Evolutionary conservation across 306 rosid species (phyloP).

Genomic region (Crotalaria pallida): DNA sequence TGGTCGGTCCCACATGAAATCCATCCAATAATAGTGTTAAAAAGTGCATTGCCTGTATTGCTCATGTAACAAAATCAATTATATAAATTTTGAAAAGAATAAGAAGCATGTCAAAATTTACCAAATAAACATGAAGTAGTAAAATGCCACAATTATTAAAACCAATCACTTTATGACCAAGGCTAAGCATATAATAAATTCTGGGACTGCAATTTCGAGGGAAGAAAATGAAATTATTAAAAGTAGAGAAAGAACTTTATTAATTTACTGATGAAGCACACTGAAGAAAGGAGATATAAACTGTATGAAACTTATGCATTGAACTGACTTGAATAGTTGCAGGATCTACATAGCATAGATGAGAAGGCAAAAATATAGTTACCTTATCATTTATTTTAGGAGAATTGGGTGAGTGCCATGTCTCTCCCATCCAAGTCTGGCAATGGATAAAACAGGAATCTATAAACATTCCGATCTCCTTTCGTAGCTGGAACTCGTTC

Average conservation of each 20-base stretch:
- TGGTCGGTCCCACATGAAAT: no score
- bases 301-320: background rate
- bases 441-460: constrained; percentile 88
- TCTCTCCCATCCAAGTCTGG: constrained; percentile 69
- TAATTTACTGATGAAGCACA: constrained; percentile 6
- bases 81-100: constrained; percentile 2
- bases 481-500: constrained; percentile 51
- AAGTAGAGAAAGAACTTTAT: constrained; percentile 1
- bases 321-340: background rate
- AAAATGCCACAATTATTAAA: constrained; percentile 1
- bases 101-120: background rate
- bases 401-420: constrained; percentile 82
- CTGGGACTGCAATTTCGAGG: constrained; percentile 1
- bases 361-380: constrained; percentile 11
- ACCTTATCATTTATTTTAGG: constrained; percentile 73
- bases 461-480: constrained; percentile 69
- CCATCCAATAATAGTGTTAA: no score
- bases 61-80: background rate
- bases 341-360: background rate
- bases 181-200: background rate
- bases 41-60: no score
- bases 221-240: background rate
- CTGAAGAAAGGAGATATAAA: background rate
- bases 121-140: background rate
- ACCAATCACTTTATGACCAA: background rate